Conservation (phyloP, 176 grass and related monocot genomes). For the Paspalum notatum region DNA sequence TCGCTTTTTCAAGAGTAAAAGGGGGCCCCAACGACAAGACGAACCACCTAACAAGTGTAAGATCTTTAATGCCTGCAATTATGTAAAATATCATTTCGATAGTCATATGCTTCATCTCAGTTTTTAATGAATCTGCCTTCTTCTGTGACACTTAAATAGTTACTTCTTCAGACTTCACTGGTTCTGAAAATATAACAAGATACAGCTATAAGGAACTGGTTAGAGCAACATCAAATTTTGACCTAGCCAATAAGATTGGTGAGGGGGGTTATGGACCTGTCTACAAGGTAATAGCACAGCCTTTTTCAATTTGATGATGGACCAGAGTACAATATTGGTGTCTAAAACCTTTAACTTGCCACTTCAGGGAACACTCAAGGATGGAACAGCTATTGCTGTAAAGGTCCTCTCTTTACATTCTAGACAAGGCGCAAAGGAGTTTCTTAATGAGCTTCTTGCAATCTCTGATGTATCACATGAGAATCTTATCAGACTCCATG, state of each 20-base stretch:
- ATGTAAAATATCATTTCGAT: constrained; percentile 9
- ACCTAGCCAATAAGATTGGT: constrained; percentile 65
- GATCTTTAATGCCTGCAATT: constrained; percentile 6
- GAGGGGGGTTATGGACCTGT: constrained; percentile 82
- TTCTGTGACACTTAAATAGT: background rate
- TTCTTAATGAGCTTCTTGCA: constrained; percentile 63
- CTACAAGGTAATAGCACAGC: constrained; percentile 59
- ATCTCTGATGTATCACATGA: constrained; percentile 63
- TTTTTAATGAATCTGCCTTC: background rate
- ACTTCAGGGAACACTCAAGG: constrained; percentile 61
- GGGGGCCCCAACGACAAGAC: background rate
- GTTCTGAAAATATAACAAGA: constrained; percentile 54
- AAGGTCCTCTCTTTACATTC: constrained; percentile 75
- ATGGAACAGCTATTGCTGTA: constrained; percentile 75
- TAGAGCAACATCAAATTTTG: constrained; percentile 65
- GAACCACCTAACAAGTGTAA: constrained; percentile 41
- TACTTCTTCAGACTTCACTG: constrained; percentile 50
- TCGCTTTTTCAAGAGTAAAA: constrained; percentile 59
- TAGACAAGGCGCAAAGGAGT: constrained; percentile 74
- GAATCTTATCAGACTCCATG: constrained; percentile 73
- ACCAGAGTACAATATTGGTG: constrained; percentile 13
- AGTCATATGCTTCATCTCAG: background rate
- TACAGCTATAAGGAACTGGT: constrained; percentile 63
- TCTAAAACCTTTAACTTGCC: constrained; percentile 30
- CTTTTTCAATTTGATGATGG: background rate